Conservation (phyloP, 2,329 filamentous ascomycete genomes). For the Pseudohalonectria lignicola region DNA sequence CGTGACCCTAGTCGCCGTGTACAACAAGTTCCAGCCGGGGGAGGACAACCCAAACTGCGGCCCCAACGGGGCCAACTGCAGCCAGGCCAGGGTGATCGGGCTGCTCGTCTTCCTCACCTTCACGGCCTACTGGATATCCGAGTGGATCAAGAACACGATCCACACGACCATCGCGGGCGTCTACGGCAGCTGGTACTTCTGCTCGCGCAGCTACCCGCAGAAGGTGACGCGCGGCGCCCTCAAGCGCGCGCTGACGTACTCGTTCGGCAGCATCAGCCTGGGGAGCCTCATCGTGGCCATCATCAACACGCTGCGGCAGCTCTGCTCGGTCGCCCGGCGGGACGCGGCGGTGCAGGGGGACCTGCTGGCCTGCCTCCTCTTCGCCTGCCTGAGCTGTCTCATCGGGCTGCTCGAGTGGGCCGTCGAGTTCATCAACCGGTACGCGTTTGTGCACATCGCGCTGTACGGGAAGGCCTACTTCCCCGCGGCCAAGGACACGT, state of each 20-base stretch:
- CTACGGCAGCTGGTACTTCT: conserved; percentile 92
- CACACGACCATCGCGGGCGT: conserved; percentile 81
- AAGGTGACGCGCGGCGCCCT: conserved; percentile 76
- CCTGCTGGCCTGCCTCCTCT: conserved; percentile 51
- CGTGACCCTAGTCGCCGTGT: conserved; percentile 76
- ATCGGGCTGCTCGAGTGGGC: conserved; percentile 75
- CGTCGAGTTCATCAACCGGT: conserved; percentile 80
- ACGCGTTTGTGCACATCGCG: conserved; percentile 86
- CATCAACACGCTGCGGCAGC: conserved; percentile 73
- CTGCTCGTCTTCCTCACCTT: conserved; percentile 82
- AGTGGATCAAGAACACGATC: conserved; percentile 89
- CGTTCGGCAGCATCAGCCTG: conserved; percentile 81
- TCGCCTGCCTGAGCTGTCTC: conserved; percentile 68
- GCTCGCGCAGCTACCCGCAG: conserved; percentile 55
- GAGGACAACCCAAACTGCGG: conserved; percentile 32
- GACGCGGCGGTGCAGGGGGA: conserved; percentile 57
- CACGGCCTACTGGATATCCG: conserved; percentile 86
- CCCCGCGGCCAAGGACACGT: conserved; percentile 77
- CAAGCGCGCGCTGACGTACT: conserved; percentile 74
- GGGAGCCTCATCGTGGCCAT: conserved; percentile 80
- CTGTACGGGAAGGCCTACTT: conserved; percentile 87
- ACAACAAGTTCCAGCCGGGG: conserved; percentile 68
- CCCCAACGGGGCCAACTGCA: conserved; percentile 54
- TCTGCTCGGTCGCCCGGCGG: conserved; percentile 67
- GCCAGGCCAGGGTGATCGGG: conserved; percentile 68